These are phyloP conservation scores for Nakazawaea anatomiae DNA, from an alignment of 805 yeast species.

Conservation along the genomic window DNA sequence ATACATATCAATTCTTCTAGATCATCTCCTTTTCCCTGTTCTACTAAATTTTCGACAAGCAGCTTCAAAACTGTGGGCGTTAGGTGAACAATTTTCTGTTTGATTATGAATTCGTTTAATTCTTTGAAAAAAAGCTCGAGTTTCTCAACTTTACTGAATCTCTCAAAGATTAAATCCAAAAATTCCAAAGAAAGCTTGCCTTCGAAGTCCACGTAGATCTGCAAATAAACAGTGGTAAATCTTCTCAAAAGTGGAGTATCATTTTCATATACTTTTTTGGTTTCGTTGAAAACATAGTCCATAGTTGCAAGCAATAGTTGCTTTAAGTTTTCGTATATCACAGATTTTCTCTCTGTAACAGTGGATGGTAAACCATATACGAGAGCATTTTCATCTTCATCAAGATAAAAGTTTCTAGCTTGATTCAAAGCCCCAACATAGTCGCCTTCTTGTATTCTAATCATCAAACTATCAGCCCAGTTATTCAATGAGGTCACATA, in stretches of 20 bases:
- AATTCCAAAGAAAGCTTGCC: constrained; percentile 24
- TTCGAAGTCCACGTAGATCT: constrained; percentile 31
- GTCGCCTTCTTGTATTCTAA: constrained; percentile 38
- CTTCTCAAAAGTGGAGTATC: constrained; percentile 19
- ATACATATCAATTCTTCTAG: constrained; percentile 68
- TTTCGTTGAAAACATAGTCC: constrained; percentile 30
- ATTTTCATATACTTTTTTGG: constrained; percentile 4
- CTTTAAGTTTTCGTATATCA: constrained; percentile 48
- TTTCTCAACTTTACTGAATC: constrained; percentile 27
- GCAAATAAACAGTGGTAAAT: constrained; percentile 32
- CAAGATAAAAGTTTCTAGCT: constrained; percentile 47
- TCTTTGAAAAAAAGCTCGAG: constrained; percentile 40
- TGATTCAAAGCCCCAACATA: constrained; percentile 52
- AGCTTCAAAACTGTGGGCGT: constrained; percentile 62
- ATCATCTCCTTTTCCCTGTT: constrained; percentile 32
- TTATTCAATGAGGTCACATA: constrained; percentile 52
- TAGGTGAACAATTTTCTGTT: constrained; percentile 37
- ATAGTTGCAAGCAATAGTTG: constrained; percentile 52
- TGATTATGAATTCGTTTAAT: constrained; percentile 46
- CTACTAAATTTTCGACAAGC: constrained; percentile 48
- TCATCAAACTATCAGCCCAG: constrained; percentile 64
- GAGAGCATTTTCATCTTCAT: constrained; percentile 38
- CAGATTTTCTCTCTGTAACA: constrained; percentile 32
- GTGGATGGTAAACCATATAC: constrained; percentile 53
- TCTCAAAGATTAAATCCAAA: constrained; percentile 41